Conservation (phyloP, 345 rosid genomes). For the Gossypium ekmanianum region DNA sequence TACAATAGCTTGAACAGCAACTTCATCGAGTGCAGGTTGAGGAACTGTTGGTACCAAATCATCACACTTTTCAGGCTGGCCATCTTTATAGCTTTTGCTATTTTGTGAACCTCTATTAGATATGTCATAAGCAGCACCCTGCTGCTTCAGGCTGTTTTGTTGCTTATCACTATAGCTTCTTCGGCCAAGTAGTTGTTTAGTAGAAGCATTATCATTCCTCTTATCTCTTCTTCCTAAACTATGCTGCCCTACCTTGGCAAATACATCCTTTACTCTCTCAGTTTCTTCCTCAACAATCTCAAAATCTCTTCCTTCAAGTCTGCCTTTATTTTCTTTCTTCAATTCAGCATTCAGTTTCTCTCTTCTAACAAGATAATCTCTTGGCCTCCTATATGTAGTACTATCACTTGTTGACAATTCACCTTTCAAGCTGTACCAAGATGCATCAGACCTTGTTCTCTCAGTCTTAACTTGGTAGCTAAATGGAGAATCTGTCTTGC, state of each 20-base stretch:
- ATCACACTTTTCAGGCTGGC: constrained; percentile 19
- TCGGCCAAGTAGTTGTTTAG: constrained; percentile 19
- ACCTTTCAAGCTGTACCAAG: constrained; percentile 23
- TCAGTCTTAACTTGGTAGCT: constrained; percentile 28
- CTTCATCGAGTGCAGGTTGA: constrained; percentile 56
- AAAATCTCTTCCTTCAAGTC: constrained; percentile 16
- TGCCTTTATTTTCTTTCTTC: constrained; percentile 18
- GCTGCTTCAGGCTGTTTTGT: constrained; percentile 26
- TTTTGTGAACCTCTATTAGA: constrained; percentile 28
- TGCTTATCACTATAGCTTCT: constrained; percentile 13
- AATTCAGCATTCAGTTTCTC: constrained; percentile 20
- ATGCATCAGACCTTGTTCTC: constrained; percentile 38
- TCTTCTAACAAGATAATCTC: constrained; percentile 33
- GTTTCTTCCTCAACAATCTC: constrained; percentile 36
- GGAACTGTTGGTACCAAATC: constrained; percentile 21
- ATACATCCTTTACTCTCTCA: constrained; percentile 28
- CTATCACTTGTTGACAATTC: constrained; percentile 27
- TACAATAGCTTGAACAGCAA: constrained; percentile 50
- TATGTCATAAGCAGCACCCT: constrained; percentile 20
- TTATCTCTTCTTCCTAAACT: constrained; percentile 22
- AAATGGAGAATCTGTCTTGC: constrained; percentile 28
- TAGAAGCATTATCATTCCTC: constrained; percentile 18
- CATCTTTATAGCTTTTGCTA: constrained; percentile 24
- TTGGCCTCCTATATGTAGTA: constrained; percentile 21
- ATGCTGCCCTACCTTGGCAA: constrained; percentile 25